Conservation (phyloP, 345 rosid species). For the Psidium guajava region DNA sequence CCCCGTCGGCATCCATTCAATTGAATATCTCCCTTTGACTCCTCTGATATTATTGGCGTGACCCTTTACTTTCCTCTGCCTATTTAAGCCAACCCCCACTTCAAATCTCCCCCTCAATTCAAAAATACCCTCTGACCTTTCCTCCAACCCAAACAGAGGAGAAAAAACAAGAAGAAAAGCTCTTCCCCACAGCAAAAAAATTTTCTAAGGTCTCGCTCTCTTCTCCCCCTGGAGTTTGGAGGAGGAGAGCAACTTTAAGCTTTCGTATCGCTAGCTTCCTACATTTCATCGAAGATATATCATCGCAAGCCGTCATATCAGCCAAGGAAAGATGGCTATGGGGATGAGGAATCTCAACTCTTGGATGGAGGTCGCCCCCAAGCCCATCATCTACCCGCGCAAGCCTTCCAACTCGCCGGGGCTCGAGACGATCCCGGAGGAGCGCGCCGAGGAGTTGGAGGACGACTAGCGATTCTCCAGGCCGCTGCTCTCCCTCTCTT, state of each 20-base stretch:
- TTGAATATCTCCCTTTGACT: background rate
- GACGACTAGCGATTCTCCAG: background rate
- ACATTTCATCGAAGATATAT: background rate
- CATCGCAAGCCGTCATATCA: background rate
- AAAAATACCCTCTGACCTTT: background rate
- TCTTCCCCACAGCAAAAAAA: background rate
- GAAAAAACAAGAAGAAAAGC: background rate
- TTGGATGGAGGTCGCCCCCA: slow-evolving; percentile 40
- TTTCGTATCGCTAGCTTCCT: background rate
- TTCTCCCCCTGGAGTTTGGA: background rate
- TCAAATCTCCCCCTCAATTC: background rate
- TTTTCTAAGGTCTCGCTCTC: background rate
- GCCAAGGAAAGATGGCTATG: slow-evolving; percentile 4
- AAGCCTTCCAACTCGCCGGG: slow-evolving; percentile 32
- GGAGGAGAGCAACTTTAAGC: background rate
- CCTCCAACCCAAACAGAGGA: background rate
- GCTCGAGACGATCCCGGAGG: slow-evolving; percentile 32
- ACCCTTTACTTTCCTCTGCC: background rate
- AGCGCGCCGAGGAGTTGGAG: slow-evolving; percentile 3
- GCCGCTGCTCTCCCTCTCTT: background rate
- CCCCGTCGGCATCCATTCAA: background rate
- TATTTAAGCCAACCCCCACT: background rate
- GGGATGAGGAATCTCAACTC: background rate
- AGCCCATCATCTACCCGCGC: slow-evolving; percentile 21
- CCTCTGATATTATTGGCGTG: background rate